Percentiles rank a stretch among this genome's conserved stretches.
phyloP scores from a whole-genome alignment of 2,329 filamentous ascomycete species.

The Decorospora gaudefroyi region DNA sequence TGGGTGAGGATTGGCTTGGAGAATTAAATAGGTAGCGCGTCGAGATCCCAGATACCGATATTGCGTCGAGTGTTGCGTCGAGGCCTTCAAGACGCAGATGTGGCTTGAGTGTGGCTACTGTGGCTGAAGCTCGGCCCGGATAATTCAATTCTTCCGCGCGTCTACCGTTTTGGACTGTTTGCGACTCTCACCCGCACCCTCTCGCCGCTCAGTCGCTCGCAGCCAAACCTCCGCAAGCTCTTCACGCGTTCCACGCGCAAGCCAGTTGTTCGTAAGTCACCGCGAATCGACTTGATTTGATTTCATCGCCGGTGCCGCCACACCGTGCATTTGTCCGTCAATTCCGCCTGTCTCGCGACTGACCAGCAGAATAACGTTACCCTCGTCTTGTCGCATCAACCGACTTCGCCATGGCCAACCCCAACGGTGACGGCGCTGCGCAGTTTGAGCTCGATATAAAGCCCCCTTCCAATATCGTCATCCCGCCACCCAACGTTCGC shows the following conservation, averaged over 20 bases:
- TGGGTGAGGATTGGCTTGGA: too few relatives aligned
- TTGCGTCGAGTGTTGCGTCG: slow-evolving; percentile 14
- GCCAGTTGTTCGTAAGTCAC: background rate
- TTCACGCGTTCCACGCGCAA: slow-evolving; percentile 12
- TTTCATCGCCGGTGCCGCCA: slow-evolving; percentile 7
- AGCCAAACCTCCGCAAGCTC: slow-evolving; percentile 2
- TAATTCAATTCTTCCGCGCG: slow-evolving; percentile 9
- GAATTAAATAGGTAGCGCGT: too few relatives aligned
- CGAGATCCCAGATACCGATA: too few relatives aligned
- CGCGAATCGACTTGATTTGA: slow-evolving; percentile 8
- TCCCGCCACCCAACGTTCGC: slow-evolving; percentile 85
- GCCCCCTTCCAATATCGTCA: slow-evolving; percentile 78
- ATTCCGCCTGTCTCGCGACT: slow-evolving; percentile 4
- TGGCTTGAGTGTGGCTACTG: slow-evolving; percentile 8
- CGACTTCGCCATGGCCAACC: slow-evolving; percentile 34
- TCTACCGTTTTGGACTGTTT: slow-evolving; percentile 13
- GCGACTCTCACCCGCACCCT: slow-evolving; percentile 8
- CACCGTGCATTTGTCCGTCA: background rate
- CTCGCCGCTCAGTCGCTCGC: slow-evolving; percentile 7
- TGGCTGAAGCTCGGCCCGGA: slow-evolving; percentile 14
- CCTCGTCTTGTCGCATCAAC: slow-evolving; percentile 6
- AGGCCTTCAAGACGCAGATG: slow-evolving; percentile 13
- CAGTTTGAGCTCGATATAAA: slow-evolving; percentile 53
- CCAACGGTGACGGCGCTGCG: slow-evolving; percentile 31
- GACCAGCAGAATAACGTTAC: slow-evolving; percentile 11